phyloP scores from a whole-genome alignment of 768 basidiomycete genomes.

The Hydnum rufescens region DNA sequence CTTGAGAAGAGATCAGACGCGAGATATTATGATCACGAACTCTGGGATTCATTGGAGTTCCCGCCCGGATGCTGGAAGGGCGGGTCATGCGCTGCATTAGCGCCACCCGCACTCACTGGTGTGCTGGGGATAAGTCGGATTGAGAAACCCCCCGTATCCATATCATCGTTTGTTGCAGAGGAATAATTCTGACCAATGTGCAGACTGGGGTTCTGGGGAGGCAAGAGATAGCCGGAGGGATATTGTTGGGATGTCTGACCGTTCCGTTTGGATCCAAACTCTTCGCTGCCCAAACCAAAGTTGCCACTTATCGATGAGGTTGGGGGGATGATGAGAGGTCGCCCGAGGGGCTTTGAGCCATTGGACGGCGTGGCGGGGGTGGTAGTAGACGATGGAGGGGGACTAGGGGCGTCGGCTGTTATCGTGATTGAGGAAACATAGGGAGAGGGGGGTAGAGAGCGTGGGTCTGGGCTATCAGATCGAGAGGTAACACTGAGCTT shows the following conservation, averaged over 20 bases:
- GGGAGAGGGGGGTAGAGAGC: not conserved
- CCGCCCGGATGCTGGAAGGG: too few relatives aligned
- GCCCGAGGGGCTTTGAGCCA: not conserved
- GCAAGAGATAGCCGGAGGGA: not conserved
- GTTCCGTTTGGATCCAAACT: too few relatives aligned
- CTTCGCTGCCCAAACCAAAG: too few relatives aligned
- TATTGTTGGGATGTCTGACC: not conserved
- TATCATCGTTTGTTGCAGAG: not conserved
- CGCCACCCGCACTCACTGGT: slow-evolving; percentile 37
- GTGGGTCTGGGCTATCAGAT: not conserved
- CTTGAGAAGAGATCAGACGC: too few relatives aligned
- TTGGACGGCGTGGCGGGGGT: not conserved
- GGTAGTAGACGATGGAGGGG: not conserved
- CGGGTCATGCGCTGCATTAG: too few relatives aligned
- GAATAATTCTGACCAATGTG: not conserved
- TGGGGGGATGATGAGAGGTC: not conserved
- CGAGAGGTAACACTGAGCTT: not conserved
- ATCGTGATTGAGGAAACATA: not conserved
- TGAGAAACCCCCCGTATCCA: slow-evolving; percentile 13
- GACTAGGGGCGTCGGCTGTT: not conserved
- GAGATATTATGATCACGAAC: too few relatives aligned
- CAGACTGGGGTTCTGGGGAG: not conserved
- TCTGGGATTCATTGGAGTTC: too few relatives aligned
- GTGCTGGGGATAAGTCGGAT: slow-evolving; percentile 72
- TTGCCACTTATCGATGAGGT: not conserved